A percentile compares a stretch with the other conserved stretches of the same genome.
phyloP scores from a whole-genome alignment of 1,284 basidiomycete genomes.

The Trametes polyzona region DNA sequence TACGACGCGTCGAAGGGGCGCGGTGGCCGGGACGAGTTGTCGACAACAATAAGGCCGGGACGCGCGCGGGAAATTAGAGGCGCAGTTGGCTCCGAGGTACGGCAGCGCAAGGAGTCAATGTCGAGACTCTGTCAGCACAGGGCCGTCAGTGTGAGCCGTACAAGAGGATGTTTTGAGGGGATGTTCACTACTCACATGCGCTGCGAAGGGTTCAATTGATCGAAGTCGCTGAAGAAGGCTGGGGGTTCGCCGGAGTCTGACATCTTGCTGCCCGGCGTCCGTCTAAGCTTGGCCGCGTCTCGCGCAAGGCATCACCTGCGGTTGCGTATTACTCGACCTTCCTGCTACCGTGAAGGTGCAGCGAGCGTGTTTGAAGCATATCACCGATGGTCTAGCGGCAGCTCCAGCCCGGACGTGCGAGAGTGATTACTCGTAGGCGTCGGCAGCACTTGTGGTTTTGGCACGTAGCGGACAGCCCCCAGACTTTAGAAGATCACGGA shows the following conservation, averaged over 20 bases:
- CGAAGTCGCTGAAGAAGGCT: neutral
- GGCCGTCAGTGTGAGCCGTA: neutral
- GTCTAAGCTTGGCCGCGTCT: neutral
- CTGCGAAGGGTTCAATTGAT: neutral
- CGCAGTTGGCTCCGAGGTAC: neutral
- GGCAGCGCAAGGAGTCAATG: neutral
- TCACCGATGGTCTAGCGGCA: too few relatives aligned
- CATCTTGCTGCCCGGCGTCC: too few relatives aligned
- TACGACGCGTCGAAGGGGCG: conserved; percentile 6
- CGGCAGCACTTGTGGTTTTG: neutral
- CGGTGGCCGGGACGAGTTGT: conserved; percentile 3
- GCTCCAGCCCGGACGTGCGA: too few relatives aligned
- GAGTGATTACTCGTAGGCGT: too few relatives aligned
- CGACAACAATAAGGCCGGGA: conserved; percentile 14
- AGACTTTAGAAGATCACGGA: neutral
- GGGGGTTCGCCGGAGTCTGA: neutral
- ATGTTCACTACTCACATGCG: conserved; percentile 4
- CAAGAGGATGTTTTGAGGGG: neutral
- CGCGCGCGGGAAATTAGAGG: conserved; percentile 1
- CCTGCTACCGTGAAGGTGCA: too few relatives aligned
- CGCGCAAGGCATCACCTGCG: too few relatives aligned
- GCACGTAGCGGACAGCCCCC: neutral
- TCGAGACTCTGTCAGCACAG: neutral
- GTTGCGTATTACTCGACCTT: too few relatives aligned
- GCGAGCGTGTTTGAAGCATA: too few relatives aligned